Conservation (phyloP, 495 filamentous ascomycete genomes). For the Pseudevernia furfuracea region DNA sequence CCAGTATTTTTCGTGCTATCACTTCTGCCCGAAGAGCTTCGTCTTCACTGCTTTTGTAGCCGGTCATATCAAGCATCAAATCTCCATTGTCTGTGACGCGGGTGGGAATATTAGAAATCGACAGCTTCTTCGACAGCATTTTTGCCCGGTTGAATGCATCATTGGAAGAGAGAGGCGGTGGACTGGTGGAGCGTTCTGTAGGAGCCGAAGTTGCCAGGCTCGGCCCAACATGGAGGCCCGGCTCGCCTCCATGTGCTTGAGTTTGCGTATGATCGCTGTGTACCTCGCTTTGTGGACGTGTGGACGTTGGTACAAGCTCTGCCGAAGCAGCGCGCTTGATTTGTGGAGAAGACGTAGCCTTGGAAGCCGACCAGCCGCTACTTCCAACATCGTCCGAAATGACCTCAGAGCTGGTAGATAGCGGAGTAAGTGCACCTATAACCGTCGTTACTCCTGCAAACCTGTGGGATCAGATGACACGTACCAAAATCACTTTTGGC, state of each 20-base stretch:
- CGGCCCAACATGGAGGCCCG: conserved; percentile 29
- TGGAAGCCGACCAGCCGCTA: conserved; percentile 34
- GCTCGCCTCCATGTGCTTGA: conserved; percentile 31
- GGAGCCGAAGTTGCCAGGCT: conserved; percentile 18
- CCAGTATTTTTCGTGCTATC: conserved; percentile 88
- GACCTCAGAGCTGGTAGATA: conserved; percentile 54
- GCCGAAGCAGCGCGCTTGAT: conserved; percentile 48
- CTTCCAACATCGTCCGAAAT: conserved; percentile 34
- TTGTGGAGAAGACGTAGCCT: conserved; percentile 31
- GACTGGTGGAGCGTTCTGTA: conserved; percentile 59
- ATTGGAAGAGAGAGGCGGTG: conserved; percentile 61
- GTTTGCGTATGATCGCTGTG: conserved; percentile 15
- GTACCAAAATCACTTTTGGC: conserved; percentile 47
- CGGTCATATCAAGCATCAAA: conserved; percentile 96
- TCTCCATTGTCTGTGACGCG: conserved; percentile 91
- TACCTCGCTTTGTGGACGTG: conserved; percentile 8
- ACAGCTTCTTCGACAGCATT: conserved; percentile 78
- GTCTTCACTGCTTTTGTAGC: conserved; percentile 87
- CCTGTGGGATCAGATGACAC: conserved; percentile 7
- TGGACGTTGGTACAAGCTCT: conserved; percentile 34
- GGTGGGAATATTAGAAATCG: conserved; percentile 81
- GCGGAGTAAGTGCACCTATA: conserved; percentile 53
- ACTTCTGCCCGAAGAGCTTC: conserved; percentile 86
- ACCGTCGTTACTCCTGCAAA: conserved; percentile 1
- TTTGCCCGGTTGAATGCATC: conserved; percentile 80